Percentiles rank a stretch among this genome's conserved stretches.
phyloP scores from a whole-genome alignment of 2,329 filamentous ascomycete species.

The Epichloe bromicola region DNA sequence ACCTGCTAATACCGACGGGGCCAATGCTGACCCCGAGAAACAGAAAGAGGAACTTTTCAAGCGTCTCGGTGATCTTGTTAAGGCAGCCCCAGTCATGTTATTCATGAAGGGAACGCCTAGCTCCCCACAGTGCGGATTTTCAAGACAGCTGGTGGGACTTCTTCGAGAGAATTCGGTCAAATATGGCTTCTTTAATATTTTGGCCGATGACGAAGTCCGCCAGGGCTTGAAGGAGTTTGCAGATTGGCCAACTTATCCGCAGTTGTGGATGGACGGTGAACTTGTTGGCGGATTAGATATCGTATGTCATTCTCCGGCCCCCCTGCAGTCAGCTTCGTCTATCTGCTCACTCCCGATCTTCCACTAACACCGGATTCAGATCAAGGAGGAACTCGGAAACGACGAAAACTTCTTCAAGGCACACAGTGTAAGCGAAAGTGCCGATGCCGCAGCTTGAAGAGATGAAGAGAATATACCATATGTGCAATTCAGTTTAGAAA shows the following conservation, averaged over 20 bases:
- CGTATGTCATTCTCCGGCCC: constrained; percentile 41
- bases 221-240: constrained; percentile 94
- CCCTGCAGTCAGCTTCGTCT: not conserved
- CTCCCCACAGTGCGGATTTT: constrained; percentile 83
- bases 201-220: constrained; percentile 92
- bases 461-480: not conserved
- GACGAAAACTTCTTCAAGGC: constrained; percentile 71
- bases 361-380: constrained; percentile 33
- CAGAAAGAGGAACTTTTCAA: constrained; percentile 76
- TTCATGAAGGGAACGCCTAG: constrained; percentile 97
- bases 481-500: not conserved
- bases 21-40: constrained; percentile 35
- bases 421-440: constrained; percentile 44
- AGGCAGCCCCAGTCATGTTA: constrained; percentile 92
- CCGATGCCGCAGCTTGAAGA: constrained; percentile 23
- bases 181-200: constrained; percentile 98
- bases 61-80: constrained; percentile 72
- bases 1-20: constrained; percentile 29
- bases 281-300: constrained; percentile 91
- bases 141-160: constrained; percentile 73
- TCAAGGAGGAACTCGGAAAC: constrained; percentile 84
- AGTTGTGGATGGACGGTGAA: constrained; percentile 84
- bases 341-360: too few species aligned
- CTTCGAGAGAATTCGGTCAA: constrained; percentile 82
- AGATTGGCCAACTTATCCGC: constrained; percentile 98